Evolutionary conservation across 768 basidiomycete species (phyloP), one percentile per base, ranked within the genome.

Genomic region (Tephrocybe sp.): DNA sequence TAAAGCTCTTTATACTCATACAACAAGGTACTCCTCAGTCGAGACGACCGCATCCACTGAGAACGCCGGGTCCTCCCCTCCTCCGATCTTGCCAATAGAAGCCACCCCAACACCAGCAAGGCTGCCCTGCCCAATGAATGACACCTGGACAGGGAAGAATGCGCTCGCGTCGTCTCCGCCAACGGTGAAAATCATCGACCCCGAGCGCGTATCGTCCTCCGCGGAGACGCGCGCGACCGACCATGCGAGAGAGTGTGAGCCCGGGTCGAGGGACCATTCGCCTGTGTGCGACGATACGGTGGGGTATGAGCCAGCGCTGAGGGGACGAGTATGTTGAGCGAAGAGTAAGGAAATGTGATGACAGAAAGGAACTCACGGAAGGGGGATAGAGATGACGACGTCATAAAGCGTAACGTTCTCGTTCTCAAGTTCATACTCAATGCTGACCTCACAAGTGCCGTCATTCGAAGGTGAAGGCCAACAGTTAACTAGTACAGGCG

Each of bases 391-490:
- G 55, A 98, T 92, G 57, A 84, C 77, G 20, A 95, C 81, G 65
- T 98, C 91, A 66, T 90, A 83, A 2, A 98, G 76, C 0, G 84
- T 82, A 48, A 98, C 71, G 42, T 78, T 79, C 56, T 88, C 80
- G 56, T 93, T 90, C 65, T 96, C 93, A 40, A 98, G 86, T 66
- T 98, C 95, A 64, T 97, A 98, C 69, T 98, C 97, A 56, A 98
- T 91, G 69, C 90, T 95, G 53, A 98, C 91, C 57, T 96, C 93
- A 58, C 86, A 90, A 1, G 87, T 88, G n/a, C 93, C 93, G 54
- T 93, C 88, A 60, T 91, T 92, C 33, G 90, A 86, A 5, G 91
- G 88, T 11, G 93, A 86, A 11, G 95, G 97, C 95, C 95, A 98
- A 70, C 93, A 95, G 65, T 93, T 99, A 67, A 99, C 95, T 94